A percentile compares a stretch with the other conserved stretches of the same genome.
phyloP scores from a whole-genome alignment of 164 flowering plant species.

The Vitis riparia region DNA sequence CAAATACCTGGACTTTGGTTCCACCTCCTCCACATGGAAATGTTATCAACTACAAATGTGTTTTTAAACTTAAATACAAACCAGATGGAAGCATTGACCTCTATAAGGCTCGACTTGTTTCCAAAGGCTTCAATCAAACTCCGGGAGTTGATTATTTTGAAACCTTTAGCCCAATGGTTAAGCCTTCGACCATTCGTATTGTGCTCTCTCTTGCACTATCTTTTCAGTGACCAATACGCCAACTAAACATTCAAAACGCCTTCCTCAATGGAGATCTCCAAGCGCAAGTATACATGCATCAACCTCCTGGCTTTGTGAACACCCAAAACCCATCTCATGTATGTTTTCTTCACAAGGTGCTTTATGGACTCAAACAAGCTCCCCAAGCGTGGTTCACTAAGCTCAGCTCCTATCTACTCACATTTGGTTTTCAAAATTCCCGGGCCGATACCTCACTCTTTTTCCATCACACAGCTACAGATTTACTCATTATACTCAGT shows the following conservation, averaged over 20 bases:
- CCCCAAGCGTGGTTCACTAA: constrained; percentile 8
- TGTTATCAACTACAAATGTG: too few species aligned
- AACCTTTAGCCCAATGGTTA: constrained; percentile 7
- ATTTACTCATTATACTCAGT: background rate
- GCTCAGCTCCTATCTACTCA: background rate
- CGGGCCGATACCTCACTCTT: background rate
- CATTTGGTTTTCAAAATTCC: background rate
- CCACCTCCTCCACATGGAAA: too few species aligned
- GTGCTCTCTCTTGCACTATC: constrained; percentile 2
- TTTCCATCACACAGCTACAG: background rate
- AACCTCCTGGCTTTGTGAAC: background rate
- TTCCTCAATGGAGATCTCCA: constrained; percentile 1
- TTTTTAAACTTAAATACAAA: too few species aligned
- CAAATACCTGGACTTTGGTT: too few species aligned
- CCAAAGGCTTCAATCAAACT: too few species aligned
- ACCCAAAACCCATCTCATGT: background rate
- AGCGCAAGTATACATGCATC: constrained; percentile 2
- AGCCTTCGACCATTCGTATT: constrained; percentile 1
- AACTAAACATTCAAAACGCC: constrained; percentile 4
- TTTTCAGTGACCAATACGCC: background rate
- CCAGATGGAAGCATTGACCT: too few species aligned
- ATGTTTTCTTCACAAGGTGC: background rate
- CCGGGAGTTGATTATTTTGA: constrained; percentile 1
- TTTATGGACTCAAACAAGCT: constrained; percentile 16
- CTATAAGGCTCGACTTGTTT: too few species aligned